Percentiles rank a stretch among this genome's conserved stretches.
Conservation (phyloP, 331 rosid species). For the Malus hybrid region DNA sequence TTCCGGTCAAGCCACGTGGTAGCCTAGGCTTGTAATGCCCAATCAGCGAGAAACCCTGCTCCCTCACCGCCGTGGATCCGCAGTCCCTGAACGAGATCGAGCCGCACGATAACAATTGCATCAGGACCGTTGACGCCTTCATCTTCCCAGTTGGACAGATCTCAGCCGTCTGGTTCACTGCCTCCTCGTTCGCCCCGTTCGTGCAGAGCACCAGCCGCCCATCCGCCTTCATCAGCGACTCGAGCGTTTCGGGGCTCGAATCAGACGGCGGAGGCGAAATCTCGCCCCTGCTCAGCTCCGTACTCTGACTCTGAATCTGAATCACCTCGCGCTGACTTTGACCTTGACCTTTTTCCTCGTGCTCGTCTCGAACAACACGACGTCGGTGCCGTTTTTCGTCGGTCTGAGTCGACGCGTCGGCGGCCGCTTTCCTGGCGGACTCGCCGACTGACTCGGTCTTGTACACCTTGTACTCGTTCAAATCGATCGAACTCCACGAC, state of each 20-base stretch:
- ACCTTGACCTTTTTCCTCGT: slow-evolving; percentile 17
- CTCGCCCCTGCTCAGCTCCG: slow-evolving; percentile 77
- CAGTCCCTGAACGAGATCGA: slow-evolving; percentile 73
- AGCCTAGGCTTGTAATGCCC: slow-evolving; percentile 58
- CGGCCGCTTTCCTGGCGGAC: slow-evolving; percentile 53
- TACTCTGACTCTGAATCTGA: slow-evolving; percentile 25
- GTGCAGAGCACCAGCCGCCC: slow-evolving; percentile 45
- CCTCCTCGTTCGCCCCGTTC: slow-evolving; percentile 16
- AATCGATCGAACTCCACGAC: slow-evolving; percentile 83
- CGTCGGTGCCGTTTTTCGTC: slow-evolving; percentile 71
- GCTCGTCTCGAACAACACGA: slow-evolving; percentile 31
- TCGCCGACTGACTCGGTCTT: slow-evolving; percentile 70
- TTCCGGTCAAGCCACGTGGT: slow-evolving; percentile 45
- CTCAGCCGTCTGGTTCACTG: slow-evolving; percentile 34
- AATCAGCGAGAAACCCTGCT: slow-evolving; percentile 49
- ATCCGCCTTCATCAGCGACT: slow-evolving; percentile 73
- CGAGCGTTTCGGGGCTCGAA: slow-evolving; percentile 92
- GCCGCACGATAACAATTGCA: slow-evolving; percentile 84
- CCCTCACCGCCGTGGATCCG: slow-evolving; percentile 42
- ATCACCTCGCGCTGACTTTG: slow-evolving; percentile 21
- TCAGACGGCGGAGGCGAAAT: slow-evolving; percentile 97
- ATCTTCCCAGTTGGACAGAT: slow-evolving; percentile 44
- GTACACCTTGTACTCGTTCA: slow-evolving; percentile 81
- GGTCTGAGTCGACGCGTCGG: slow-evolving; percentile 92
- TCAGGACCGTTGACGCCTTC: slow-evolving; percentile 73